Conservation (phyloP, 2,329 filamentous ascomycete species). For the Aotearoamyces nothofagi region DNA sequence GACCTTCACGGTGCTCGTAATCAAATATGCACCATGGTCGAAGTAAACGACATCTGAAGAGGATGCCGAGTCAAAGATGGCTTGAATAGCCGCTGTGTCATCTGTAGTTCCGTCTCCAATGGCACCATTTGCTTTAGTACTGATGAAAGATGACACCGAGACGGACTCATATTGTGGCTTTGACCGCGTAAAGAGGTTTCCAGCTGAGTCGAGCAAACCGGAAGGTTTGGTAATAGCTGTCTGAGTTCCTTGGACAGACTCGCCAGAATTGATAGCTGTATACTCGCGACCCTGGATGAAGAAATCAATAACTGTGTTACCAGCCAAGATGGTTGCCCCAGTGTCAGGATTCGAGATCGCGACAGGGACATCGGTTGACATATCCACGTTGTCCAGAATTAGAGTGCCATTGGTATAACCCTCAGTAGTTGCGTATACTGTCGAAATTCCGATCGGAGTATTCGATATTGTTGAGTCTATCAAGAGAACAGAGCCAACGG, state of each 20-base stretch:
- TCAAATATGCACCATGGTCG: constrained; percentile 56
- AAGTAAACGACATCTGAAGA: constrained; percentile 54
- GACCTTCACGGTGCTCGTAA: constrained; percentile 55
- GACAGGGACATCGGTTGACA: constrained; percentile 46
- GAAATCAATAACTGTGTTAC: constrained; percentile 50
- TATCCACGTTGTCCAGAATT: constrained; percentile 81
- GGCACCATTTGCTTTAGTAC: constrained; percentile 68
- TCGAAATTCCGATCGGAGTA: constrained; percentile 63
- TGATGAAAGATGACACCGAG: constrained; percentile 56
- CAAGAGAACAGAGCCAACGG: constrained; percentile 73
- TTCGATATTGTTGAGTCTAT: constrained; percentile 68
- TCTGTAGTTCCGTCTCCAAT: constrained; percentile 79
- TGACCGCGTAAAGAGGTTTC: constrained; percentile 64
- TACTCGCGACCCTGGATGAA: constrained; percentile 76
- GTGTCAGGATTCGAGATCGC: constrained; percentile 49
- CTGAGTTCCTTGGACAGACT: constrained; percentile 43
- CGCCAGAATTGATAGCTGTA: constrained; percentile 26
- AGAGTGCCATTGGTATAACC: constrained; percentile 64
- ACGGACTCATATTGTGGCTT: constrained; percentile 78
- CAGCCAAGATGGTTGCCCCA: constrained; percentile 45
- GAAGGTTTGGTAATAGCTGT: constrained; percentile 46
- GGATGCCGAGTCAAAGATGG: constrained; percentile 52
- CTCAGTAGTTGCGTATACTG: constrained; percentile 49
- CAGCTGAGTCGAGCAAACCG: constrained; percentile 44
- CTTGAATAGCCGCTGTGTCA: constrained; percentile 74